Evolutionary conservation across 2,329 filamentous ascomycete genomes (phyloP), one percentile per base, ranked within the genome.

Genomic region (Coleophoma crateriformis): DNA sequence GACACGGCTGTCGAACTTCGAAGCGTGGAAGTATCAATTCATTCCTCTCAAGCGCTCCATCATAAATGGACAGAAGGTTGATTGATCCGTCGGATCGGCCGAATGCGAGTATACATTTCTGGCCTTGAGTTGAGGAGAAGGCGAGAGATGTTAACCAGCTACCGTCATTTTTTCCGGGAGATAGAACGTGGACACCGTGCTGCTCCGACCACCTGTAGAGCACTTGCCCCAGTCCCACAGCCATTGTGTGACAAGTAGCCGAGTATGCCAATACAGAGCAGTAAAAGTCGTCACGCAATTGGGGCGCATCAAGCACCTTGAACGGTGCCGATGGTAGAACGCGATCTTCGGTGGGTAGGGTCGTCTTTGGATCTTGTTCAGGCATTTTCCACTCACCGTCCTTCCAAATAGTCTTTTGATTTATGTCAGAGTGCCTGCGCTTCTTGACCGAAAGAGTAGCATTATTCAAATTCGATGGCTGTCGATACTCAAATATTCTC

Each of bases 201-300:
- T 73, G 68, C 64, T 97, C 91, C 0, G 90, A 92, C 94, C 92
- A 99, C 5, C 88, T 80, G 65, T 95, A 96, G 4, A 99, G 79
- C 34, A 84, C 75, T 48, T 85, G 82, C 0, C 85, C 85, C 13
- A 97, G 75, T 0, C 89, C 92, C 15, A 97, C 88, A 15, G 90
- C 92, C 14, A 99, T 77, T 13, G 85, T 88, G 47, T 87, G 80
- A 46, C 82, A 79, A 7, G 81, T 87, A 38, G 78, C 68, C 0
- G 87, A 95, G 66, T 96, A 97, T 10, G 94, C 90, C 48, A 99
- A 76, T 2, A 91, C 77, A 0, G 91, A 94, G 69, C 90, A 96
- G 66, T 99, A 99, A 66, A 91, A 99, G 67, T 99, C 92, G 61
- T 97, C 90, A 50, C 90, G 83, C n/a, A 97, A 74, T 46, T 83